Percentiles rank a stretch among this genome's conserved stretches.
Conservation (phyloP, 1,139 yeast genomes). For the Kurtzmaniella quercitrusa region DNA sequence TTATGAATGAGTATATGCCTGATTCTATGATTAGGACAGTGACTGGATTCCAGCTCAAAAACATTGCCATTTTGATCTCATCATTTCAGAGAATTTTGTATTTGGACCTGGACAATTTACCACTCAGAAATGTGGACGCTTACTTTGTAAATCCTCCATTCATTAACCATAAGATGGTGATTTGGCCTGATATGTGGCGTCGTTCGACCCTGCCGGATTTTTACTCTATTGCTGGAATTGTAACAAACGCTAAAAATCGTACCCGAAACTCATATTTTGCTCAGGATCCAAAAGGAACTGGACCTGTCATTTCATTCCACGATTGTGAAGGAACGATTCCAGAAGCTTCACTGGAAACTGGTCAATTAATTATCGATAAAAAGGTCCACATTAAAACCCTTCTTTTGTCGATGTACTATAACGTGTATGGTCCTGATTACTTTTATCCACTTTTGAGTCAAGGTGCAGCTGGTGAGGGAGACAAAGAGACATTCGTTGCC, state of each 20-base stretch:
- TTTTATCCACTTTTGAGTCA: slow-evolving; percentile 52
- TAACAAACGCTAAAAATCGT: slow-evolving; percentile 16
- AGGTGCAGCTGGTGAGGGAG: slow-evolving; percentile 62
- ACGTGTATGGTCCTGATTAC: slow-evolving; percentile 50
- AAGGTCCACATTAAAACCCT: slow-evolving; percentile 46
- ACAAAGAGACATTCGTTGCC: slow-evolving; percentile 59
- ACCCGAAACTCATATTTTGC: slow-evolving; percentile 25
- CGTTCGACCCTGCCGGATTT: slow-evolving; percentile 33
- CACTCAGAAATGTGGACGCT: slow-evolving; percentile 29
- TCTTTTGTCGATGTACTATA: slow-evolving; percentile 52
- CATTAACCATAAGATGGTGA: slow-evolving; percentile 21
- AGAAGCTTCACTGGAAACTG: slow-evolving; percentile 60
- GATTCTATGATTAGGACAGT: slow-evolving; percentile 15
- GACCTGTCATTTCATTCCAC: slow-evolving; percentile 28
- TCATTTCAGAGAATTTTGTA: slow-evolving; percentile 32
- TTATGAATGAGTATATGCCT: slow-evolving; percentile 31
- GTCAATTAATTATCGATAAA: slow-evolving; percentile 53
- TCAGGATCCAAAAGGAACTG: slow-evolving; percentile 20
- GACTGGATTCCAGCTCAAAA: slow-evolving; percentile 30
- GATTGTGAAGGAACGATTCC: slow-evolving; percentile 56
- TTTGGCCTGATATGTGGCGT: slow-evolving; percentile 43
- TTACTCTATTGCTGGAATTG: slow-evolving; percentile 29
- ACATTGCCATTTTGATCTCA: slow-evolving; percentile 30
- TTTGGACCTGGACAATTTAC: slow-evolving; percentile 36
- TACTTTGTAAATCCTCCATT: slow-evolving; percentile 32